These are phyloP conservation scores for Penicillium fimorum DNA, from an alignment of 495 filamentous ascomycete species.

Conservation along the genomic window DNA sequence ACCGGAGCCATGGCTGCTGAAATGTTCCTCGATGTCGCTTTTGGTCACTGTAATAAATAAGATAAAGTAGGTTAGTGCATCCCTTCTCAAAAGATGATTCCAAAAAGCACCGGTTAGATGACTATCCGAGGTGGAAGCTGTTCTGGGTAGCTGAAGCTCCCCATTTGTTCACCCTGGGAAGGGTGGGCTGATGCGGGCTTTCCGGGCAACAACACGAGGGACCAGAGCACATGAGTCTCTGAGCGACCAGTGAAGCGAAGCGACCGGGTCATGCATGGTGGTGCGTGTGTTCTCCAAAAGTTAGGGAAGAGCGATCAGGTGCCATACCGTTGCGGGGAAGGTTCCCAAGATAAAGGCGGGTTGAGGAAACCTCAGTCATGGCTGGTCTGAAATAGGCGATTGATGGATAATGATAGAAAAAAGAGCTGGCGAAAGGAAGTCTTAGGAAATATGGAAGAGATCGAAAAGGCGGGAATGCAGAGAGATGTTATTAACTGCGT, in stretches of 20 bases:
- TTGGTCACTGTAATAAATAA: conserved; percentile 72
- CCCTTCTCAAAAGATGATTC: conserved; percentile 9
- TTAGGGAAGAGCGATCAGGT: conserved; percentile 29
- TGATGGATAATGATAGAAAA: conserved; percentile 10
- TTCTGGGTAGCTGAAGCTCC: conserved; percentile 6
- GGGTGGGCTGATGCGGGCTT: conserved; percentile 10
- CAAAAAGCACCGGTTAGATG: conserved; percentile 4
- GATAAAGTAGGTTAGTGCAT: conserved; percentile 13
- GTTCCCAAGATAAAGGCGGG: conserved; percentile 95
- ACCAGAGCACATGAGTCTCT: conserved; percentile 6
- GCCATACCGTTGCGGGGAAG: conserved; percentile 88
- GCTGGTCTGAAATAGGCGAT: conserved; percentile 18
- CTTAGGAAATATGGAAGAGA: conserved; percentile 10
- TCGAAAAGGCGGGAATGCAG: conserved; percentile 14
- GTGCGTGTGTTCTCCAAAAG: conserved; percentile 11
- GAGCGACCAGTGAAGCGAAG: conserved; percentile 13
- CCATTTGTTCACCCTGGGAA: conserved; percentile 1
- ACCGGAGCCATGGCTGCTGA: conserved; percentile 89
- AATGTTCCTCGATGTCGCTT: conserved; percentile 93
- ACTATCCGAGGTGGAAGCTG: neutral
- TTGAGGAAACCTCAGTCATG: conserved; percentile 76
- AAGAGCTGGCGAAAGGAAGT: conserved; percentile 15
- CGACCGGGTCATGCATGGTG: conserved; percentile 12
- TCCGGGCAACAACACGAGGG: neutral
- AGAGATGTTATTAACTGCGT: conserved; percentile 17